These are phyloP conservation scores for Symbiodinium natans DNA, from an alignment of 73 alveolate genomes.

Conservation along the genomic window DNA sequence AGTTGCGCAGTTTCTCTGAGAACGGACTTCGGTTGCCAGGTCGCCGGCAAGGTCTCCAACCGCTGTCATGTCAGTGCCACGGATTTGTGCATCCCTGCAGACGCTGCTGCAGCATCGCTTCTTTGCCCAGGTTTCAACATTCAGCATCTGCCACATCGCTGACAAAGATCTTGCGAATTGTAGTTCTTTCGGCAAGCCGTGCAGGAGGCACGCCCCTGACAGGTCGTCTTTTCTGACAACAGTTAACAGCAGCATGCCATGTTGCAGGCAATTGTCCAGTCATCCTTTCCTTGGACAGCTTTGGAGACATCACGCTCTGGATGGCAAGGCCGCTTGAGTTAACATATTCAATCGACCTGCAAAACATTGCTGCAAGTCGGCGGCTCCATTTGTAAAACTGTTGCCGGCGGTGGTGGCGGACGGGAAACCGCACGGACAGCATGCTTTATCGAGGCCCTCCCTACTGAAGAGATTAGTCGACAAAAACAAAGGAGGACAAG, in stretches of 20 bases:
- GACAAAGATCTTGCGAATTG: neutral
- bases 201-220: slow-evolving; percentile 8
- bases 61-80: neutral
- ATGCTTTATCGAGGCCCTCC: too few relatives aligned
- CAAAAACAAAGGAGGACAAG: too few relatives aligned
- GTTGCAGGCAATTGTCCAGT: neutral
- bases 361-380: too few relatives aligned
- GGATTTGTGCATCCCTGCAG: neutral
- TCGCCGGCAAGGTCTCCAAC: slow-evolving; percentile 8
- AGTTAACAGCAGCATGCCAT: too few relatives aligned
- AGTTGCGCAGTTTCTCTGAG: too few relatives aligned
- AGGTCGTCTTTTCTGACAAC: too few relatives aligned
- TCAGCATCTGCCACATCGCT: neutral
- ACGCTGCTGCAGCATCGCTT: neutral
- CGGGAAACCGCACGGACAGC: too few relatives aligned
- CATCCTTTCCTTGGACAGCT: slow-evolving; percentile 4
- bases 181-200: neutral
- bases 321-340: neutral
- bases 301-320: neutral
- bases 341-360: too few relatives aligned
- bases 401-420: too few relatives aligned
- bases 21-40: too few relatives aligned
- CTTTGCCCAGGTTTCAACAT: neutral
- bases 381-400: too few relatives aligned
- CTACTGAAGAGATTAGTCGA: too few relatives aligned